These are phyloP conservation scores for Mucor velutinosus DNA, from an alignment of 371 early-diverging fungal species.

Conservation along the genomic window DNA sequence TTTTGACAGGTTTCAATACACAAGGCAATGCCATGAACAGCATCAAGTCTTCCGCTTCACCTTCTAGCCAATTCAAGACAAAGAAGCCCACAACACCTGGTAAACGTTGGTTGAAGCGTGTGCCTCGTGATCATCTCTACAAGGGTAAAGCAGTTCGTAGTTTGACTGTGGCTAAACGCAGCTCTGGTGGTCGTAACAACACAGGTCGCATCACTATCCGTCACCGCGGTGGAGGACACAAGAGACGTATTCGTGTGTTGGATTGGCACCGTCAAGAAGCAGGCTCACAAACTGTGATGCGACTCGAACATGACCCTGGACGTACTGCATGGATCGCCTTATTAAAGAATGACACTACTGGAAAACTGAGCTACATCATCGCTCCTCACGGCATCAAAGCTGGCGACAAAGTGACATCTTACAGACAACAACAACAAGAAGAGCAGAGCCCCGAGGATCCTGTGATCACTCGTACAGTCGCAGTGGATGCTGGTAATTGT, in stretches of 20 bases:
- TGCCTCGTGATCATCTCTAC: constrained; percentile 89
- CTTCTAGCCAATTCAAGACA: constrained; percentile 78
- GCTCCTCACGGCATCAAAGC: constrained; percentile 79
- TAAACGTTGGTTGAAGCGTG: constrained; percentile 83
- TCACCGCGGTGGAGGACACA: constrained; percentile 95
- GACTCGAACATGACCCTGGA: constrained; percentile 96
- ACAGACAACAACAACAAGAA: constrained; percentile 21
- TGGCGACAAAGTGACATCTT: constrained; percentile 59
- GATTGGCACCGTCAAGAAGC: constrained; percentile 83
- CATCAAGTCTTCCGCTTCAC: constrained; percentile 31
- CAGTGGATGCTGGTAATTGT: constrained; percentile 88
- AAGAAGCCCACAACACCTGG: constrained; percentile 92
- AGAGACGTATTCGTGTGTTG: constrained; percentile 83
- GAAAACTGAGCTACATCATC: constrained; percentile 83
- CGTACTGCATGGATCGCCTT: constrained; percentile 92
- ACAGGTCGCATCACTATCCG: constrained; percentile 91
- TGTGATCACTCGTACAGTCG: constrained; percentile 65
- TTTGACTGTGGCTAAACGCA: constrained; percentile 83
- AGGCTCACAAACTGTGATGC: constrained; percentile 82
- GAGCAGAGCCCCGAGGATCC: constrained; percentile 11
- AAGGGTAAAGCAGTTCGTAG: constrained; percentile 86
- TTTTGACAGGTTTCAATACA: constrained; percentile 47
- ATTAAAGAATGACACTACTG: constrained; percentile 75
- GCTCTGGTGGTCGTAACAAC: constrained; percentile 89
- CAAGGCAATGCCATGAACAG: constrained; percentile 36